These are phyloP conservation scores for Oryza nivara DNA, from an alignment of 176 grass and related monocot genomes.

Conservation along the genomic window DNA sequence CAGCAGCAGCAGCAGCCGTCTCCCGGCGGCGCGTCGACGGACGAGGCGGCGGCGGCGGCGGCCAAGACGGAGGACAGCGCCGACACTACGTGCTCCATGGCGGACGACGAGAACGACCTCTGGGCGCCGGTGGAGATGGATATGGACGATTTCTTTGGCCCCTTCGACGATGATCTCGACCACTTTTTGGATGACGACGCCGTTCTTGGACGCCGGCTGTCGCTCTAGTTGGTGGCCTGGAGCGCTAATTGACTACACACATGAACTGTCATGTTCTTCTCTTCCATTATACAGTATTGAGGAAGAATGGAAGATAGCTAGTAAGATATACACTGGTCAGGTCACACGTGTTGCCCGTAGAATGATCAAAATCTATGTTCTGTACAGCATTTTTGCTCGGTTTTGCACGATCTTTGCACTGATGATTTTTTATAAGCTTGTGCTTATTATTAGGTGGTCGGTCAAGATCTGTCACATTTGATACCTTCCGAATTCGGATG, in stretches of 20 bases:
- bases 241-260: neutral
- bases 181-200: neutral
- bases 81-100: constrained; percentile 20
- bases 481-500: neutral
- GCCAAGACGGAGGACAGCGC: constrained; percentile 34
- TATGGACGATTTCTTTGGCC: constrained; percentile 17
- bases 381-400: neutral
- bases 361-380: neutral
- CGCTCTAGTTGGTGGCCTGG: constrained; percentile 28
- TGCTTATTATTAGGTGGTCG: neutral
- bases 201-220: constrained; percentile 31
- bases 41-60: neutral
- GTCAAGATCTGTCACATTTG: neutral
- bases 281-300: neutral
- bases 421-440: neutral
- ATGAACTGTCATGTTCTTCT: neutral
- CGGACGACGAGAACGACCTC: constrained; percentile 36
- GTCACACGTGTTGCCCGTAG: neutral
- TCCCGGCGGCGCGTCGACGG: neutral
- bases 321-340: neutral
- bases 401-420: neutral
- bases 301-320: neutral
- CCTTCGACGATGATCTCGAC: constrained; percentile 36
- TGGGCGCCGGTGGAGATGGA: constrained; percentile 40
- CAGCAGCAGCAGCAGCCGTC: neutral